Conservation (phyloP, 2,329 filamentous ascomycete species). For the Curvularia hawaiiensis region DNA sequence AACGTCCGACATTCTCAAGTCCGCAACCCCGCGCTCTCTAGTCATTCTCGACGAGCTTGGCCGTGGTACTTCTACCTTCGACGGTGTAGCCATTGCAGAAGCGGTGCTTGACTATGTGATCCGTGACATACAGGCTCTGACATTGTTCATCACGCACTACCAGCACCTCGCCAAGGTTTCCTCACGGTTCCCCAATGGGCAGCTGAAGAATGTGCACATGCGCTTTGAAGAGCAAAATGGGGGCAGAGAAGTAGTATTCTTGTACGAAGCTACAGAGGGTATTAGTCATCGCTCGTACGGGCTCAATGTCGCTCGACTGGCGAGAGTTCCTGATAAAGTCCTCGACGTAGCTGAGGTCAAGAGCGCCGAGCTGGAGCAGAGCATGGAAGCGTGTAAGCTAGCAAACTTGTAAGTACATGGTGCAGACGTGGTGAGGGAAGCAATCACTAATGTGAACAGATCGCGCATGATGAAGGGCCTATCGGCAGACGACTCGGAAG, state of each 20-base stretch:
- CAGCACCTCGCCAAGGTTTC: conserved; percentile 81
- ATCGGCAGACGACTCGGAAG: conserved; percentile 33
- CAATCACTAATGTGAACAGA: conserved; percentile 23
- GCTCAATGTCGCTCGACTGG: conserved; percentile 86
- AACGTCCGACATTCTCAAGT: conserved; percentile 87
- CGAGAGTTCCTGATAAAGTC: conserved; percentile 76
- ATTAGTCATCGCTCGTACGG: conserved; percentile 95
- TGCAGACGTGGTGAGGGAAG: conserved; percentile 19
- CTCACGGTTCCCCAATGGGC: conserved; percentile 66
- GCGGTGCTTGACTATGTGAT: conserved; percentile 88
- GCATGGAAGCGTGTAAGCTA: conserved; percentile 46
- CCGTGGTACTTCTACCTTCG: conserved; percentile 90
- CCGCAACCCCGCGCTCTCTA: conserved; percentile 81
- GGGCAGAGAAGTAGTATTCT: conserved; percentile 82
- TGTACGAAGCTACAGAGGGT: conserved; percentile 91
- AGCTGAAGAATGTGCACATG: conserved; percentile 92
- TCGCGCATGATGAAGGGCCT: conserved; percentile 31
- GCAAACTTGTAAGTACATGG: conserved; percentile 40
- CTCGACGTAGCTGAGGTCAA: conserved; percentile 81
- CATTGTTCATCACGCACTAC: conserved; percentile 97
- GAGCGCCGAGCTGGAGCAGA: conserved; percentile 78
- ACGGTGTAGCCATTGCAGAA: conserved; percentile 94
- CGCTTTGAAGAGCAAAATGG: conserved; percentile 65
- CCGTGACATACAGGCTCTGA: conserved; percentile 73
- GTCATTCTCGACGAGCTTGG: conserved; percentile 96